Base-by-base conservation (phyloP, 225 moss, liverwort and hornwort species). In the Polytrichum commune region DNA sequence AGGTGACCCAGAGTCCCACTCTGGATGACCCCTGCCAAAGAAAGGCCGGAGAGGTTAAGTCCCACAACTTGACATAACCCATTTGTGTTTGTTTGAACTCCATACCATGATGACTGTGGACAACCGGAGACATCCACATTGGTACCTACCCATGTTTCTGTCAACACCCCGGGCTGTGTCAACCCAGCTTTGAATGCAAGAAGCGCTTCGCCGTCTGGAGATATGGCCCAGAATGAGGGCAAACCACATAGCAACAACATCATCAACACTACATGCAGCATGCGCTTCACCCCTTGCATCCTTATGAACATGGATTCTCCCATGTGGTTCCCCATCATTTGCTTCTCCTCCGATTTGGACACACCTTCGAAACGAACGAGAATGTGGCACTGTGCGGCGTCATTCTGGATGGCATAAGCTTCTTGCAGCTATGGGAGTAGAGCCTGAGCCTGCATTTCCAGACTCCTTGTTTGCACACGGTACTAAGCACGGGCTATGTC, bases 71-170 rank as follows among this genome's bases (percentile, higher is more conserved):
- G 5, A 33, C 65, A 67, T 13, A 46, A 46, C 24, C 72, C 66
- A 69, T 53, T 24, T 30, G 23, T 22, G 26, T 66, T 72, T 54
- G 69, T 57, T 66, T 74, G 77, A 29, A 86, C 82, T 53, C 86
- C 86, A 54, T 80, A 71, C 86, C 86, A 86, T 2, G 20, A 46
- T 22, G 80, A 72, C 33, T 65, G 67, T 25, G 86, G 86, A 61
- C 86, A 86, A 32, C 86, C 86, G 56, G 67, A 67, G 62, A 71
- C 73, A 78, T 86, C 86, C 62, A 83, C 78, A 69, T 83, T 83
- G 73, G 63, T 69, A 19, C 7, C 32, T 35, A 80, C 69, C 86
- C 86, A 86, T 26, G 86, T 72, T 60, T 72, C 71, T 30, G 65
- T 66, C 32, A 86, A 53, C 29, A 28, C 65, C 27, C 75, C 78